A percentile compares a stretch with the other conserved stretches of the same genome.
phyloP scores from a whole-genome alignment of 352 stramenopile species.

The Globisporangium viniferum region DNA sequence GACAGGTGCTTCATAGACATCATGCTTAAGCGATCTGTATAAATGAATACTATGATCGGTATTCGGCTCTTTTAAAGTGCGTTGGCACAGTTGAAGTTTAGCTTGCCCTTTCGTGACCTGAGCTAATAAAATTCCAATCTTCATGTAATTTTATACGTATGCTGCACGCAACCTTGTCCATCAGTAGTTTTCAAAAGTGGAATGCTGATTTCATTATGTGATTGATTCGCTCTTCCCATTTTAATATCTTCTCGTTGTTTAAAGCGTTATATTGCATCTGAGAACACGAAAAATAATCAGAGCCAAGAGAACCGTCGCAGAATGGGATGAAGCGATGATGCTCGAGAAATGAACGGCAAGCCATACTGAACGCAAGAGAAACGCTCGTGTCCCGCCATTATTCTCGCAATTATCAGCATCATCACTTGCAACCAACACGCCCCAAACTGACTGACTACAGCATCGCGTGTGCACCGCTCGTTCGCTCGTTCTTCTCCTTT shows the following conservation, averaged over 20 bases:
- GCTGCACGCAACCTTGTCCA: background rate
- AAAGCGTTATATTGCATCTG: background rate
- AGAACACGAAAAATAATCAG: background rate
- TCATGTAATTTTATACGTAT: background rate
- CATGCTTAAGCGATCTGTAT: background rate
- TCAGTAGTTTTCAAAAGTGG: background rate
- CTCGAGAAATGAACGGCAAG: background rate
- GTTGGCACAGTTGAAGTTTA: constrained; percentile 4
- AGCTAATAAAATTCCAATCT: background rate
- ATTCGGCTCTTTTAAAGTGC: background rate
- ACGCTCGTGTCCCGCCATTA: background rate
- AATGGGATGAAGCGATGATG: background rate
- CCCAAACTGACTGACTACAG: background rate
- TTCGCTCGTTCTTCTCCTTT: background rate
- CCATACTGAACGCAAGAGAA: constrained; percentile 9
- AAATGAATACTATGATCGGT: background rate
- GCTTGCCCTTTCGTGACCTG: constrained; percentile 1
- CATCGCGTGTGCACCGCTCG: background rate
- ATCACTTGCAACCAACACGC: background rate
- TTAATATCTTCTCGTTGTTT: background rate
- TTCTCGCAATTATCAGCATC: background rate
- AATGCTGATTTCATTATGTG: background rate
- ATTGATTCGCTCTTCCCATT: background rate
- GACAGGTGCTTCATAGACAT: background rate
- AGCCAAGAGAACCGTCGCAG: background rate